phyloP scores from a whole-genome alignment of 2,329 filamentous ascomycete species.

The Fusarium papillatum region DNA sequence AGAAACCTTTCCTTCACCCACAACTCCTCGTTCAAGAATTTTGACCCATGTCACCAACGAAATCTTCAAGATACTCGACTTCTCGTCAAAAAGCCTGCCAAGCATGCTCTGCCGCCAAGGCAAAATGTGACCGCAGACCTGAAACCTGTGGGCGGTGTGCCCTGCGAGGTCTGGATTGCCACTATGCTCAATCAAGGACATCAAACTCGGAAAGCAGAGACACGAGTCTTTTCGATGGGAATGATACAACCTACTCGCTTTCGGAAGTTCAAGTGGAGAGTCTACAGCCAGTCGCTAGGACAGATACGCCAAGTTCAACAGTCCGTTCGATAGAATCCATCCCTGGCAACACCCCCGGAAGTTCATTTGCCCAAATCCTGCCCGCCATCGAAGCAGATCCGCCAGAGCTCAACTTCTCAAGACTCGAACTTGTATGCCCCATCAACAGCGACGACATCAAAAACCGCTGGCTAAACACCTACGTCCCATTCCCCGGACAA shows the following conservation, averaged over 20 bases:
- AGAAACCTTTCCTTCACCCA: not conserved
- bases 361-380: not conserved
- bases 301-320: not conserved
- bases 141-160: constrained; percentile 50
- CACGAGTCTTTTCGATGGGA: constrained; percentile 2
- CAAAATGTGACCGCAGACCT: constrained; percentile 54
- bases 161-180: constrained; percentile 45
- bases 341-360: not conserved
- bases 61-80: constrained; percentile 45
- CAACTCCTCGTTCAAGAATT: not conserved
- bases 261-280: not conserved
- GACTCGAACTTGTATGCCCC: constrained; percentile 56
- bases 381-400: not conserved
- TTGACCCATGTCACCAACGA: constrained; percentile 16
- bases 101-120: constrained; percentile 53
- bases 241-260: not conserved
- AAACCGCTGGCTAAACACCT: constrained; percentile 63
- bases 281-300: not conserved
- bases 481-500: constrained; percentile 59
- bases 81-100: constrained; percentile 57
- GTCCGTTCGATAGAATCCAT: not conserved
- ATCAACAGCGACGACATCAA: constrained; percentile 61
- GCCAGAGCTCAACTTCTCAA: constrained; percentile 46
- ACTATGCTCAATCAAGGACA: constrained; percentile 40
- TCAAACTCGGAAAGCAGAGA: not conserved